Evolutionary conservation across 345 rosid genomes (phyloP), one percentile per base, ranked within the genome.

Genomic region (Eutrema yunnanense): DNA sequence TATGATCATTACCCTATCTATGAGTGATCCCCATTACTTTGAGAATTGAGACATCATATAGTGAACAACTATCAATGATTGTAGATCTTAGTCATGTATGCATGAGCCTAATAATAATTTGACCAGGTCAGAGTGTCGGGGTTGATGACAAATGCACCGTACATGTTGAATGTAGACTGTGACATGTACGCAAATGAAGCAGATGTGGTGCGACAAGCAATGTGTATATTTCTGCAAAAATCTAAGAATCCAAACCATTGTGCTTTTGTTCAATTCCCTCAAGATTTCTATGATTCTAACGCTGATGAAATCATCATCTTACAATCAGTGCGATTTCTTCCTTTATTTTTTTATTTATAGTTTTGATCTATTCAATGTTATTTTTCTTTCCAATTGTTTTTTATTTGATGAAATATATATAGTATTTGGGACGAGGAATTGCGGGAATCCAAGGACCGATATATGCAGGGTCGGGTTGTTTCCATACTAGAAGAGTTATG

Each of bases 121-220:
- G 55, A 63, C 32, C 80, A 86, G 90, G 84, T 76, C 8, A 73
- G 95, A 62, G 90, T 87, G 0, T 92, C 96, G 1, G 96, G 95
- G 14, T 16, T 86, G 75, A 71, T 88, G 84, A 86, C 90, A 8
- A 90, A 90, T 59, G 90, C 98, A 2, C 90, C 95, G 0, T 80
- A 78, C 82, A 86, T 90, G 84, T 65, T 90, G 47, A 92, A 90
- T 67, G 84, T 92, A 14, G 96, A 92, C 62, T 92, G 96, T 16
- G 96, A 90, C 57, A 88, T 86, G 90, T 88, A 53, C 52, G 89
- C 16, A 1, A 84, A 87, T 65, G 85, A 87, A 69, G 83, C 93
- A 3, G 60, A 82, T 9, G 76, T 83, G 49, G 57, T 86, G 60
- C 54, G 59, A 9, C 85, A 80, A 38, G 89, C 95, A 13, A 79